Evolutionary conservation across 352 stramenopile species (phyloP), one percentile per base, ranked within the genome.

Genomic region (Pythium sukuiense): DNA sequence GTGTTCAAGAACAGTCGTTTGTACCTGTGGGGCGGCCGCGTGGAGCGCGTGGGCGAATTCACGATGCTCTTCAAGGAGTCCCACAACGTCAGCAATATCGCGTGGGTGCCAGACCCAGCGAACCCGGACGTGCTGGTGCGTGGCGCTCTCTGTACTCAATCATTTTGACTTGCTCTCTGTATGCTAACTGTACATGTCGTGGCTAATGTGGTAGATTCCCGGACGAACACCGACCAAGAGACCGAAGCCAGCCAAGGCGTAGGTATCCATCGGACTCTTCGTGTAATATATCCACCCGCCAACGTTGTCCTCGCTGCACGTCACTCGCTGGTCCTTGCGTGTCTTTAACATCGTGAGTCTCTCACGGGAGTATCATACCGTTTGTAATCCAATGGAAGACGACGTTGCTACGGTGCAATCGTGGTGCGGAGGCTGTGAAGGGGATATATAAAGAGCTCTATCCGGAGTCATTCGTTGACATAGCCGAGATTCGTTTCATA

Each of bases 1-100:
- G 81, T 93, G 54, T 72, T 93, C 41, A 93, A 94, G 79, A 88
- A 79, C 65, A 82, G 61, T 48, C 88, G 79, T 48, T 74, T 93
- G 35, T 96, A 89, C 65, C 73, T 93, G 55, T 95, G 79, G 80
- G 83, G 84, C 45, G 86, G 88, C 45, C 88, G 88, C 41, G 77
- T 95, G 58, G 88, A 96, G 70, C 85, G 88, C 55, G 80, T 92
- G 32, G 88, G 88, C 58, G 88, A 96, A 50, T 96, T 94, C 70
- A 76, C 87, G 13, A 68, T 93, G 80, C 76, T 94, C 9, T 96
- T 96, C 61, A 96, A 96, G 63, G 88, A 96, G 72, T 75, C 72
- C 32, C 53, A 75, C 62, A 94, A 96, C 57, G 77, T 96, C 50
- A 96, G 85, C 77, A 93, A 77, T 56, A 69, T 93, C 65, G 80